Conservation (phyloP, 768 basidiomycete genomes). For the Hypsizygus marmoreus region DNA sequence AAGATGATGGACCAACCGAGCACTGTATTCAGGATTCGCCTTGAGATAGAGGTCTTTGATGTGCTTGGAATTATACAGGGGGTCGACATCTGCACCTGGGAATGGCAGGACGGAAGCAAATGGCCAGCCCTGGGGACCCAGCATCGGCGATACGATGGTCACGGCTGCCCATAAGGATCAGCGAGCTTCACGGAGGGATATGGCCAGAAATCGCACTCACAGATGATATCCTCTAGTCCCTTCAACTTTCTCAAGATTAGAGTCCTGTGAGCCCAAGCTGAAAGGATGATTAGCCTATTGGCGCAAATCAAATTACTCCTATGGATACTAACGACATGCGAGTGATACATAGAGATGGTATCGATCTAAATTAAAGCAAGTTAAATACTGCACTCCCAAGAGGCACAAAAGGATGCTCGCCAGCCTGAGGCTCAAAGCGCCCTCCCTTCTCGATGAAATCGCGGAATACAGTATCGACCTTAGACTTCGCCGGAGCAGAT, state of each 20-base stretch:
- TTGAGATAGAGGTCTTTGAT: conserved; percentile 85
- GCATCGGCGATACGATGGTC: conserved; percentile 80
- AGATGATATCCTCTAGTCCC: conserved; percentile 81
- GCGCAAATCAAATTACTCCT: background rate
- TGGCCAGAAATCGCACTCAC: conserved; percentile 44
- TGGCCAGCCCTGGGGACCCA: conserved; percentile 87
- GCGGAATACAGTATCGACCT: conserved; percentile 53
- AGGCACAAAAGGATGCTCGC: conserved; percentile 37
- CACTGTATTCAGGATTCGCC: conserved; percentile 69
- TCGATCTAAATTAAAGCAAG: conserved; percentile 51
- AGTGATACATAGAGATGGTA: conserved; percentile 92
- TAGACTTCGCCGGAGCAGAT: conserved; percentile 54
- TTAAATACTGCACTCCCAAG: background rate
- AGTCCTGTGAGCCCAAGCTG: conserved; percentile 93
- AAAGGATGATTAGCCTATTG: conserved; percentile 9
- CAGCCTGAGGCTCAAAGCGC: conserved; percentile 73
- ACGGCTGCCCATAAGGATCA: no score
- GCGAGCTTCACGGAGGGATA: no score
- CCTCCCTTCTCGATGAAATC: conserved; percentile 57
- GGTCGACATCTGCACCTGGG: conserved; percentile 77
- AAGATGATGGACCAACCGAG: conserved; percentile 46
- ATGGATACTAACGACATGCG: conserved; percentile 73
- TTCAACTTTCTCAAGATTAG: conserved; percentile 90
- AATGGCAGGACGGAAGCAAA: conserved; percentile 71
- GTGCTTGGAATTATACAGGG: conserved; percentile 66